Evolutionary conservation across 805 yeast genomes (phyloP), one percentile per base, ranked within the genome.

Genomic region (Jamesozyma spencerorum): DNA sequence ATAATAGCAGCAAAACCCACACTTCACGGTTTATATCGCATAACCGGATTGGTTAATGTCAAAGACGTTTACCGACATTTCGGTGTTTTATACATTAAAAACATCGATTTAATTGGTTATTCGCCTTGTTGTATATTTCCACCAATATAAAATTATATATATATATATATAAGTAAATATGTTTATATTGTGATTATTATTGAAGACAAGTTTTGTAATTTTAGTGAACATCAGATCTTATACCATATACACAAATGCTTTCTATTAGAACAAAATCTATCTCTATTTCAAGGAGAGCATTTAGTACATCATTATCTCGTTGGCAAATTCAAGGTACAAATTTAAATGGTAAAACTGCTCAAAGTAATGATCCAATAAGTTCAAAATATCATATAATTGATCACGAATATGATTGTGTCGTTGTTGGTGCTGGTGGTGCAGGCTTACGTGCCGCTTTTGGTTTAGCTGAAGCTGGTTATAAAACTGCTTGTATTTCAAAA

Each of bases 371-470:
- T 33, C 22, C 30, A 18, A 14, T 39, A 15, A 20, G 33, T 11
- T 15, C 17, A 14, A 39, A 87, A 59, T 90, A 92, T 66, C 92
- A 86, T 59, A 81, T 90, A 48, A 81, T 90, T 51, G 97, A 90
- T 68, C 98, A 90, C 66, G 97, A 92, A 66, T 90, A 92, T 68
- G 98, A 90, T 71, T 87, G 96, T 73, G 79, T 90, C 37, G 97
- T 90, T 45, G 87, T 90, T 41, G 98, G 98, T 59, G 98, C 98
- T 43, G 98, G 98, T 59, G 98, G 98, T 64, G 98, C 98, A 37
- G 98, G 98, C 62, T 72, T 90, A 46, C 81, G 98, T 70, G 98
- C 98, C 32, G 97, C 98, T 30, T 92, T 90, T 55, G 98, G 98
- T 49, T 74, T 90, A 43, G 95, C 97, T 43, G 88, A 86, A 61